A percentile compares a stretch with the other conserved stretches of the same genome.
These are phyloP conservation scores for Echeveria elegans DNA, from an alignment of 164 flowering plant genomes.

Conservation along the genomic window DNA sequence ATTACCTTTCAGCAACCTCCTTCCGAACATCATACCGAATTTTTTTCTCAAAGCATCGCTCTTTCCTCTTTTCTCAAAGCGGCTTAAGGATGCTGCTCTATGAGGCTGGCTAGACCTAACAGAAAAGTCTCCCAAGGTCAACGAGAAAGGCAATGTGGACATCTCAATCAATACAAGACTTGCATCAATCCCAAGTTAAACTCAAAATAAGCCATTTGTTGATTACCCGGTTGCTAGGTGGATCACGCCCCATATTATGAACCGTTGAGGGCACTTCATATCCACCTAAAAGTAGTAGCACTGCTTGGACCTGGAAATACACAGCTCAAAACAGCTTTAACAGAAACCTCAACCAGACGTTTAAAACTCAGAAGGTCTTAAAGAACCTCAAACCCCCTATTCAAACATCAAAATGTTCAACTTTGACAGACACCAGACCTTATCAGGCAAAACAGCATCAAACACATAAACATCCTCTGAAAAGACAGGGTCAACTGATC, in stretches of 20 bases:
- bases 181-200: not conserved
- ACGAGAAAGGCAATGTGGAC: not conserved
- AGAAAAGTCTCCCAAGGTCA: conserved; percentile 34
- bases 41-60: conserved; percentile 74
- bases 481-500: conserved; percentile 9
- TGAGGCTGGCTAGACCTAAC: conserved; percentile 43
- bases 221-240: conserved; percentile 2
- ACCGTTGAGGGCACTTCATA: conserved; percentile 7
- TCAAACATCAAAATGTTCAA: not conserved
- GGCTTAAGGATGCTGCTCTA: conserved; percentile 57
- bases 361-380: not conserved
- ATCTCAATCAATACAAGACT: not conserved
- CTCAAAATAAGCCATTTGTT: not conserved
- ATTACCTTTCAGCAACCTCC: conserved; percentile 67
- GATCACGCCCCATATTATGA: not conserved
- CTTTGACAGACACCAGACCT: not conserved
- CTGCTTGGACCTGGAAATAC: conserved; percentile 6
- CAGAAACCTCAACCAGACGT: not conserved
- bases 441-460: conserved; percentile 9
- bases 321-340: not conserved
- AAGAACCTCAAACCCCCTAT: not conserved
- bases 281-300: conserved; percentile 6
- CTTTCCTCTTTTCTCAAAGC: conserved; percentile 76
- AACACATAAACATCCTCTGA: conserved; percentile 11
- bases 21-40: conserved; percentile 70